phyloP scores from a whole-genome alignment of 1,284 basidiomycete species.

The Papiliotrema laurentii region DNA sequence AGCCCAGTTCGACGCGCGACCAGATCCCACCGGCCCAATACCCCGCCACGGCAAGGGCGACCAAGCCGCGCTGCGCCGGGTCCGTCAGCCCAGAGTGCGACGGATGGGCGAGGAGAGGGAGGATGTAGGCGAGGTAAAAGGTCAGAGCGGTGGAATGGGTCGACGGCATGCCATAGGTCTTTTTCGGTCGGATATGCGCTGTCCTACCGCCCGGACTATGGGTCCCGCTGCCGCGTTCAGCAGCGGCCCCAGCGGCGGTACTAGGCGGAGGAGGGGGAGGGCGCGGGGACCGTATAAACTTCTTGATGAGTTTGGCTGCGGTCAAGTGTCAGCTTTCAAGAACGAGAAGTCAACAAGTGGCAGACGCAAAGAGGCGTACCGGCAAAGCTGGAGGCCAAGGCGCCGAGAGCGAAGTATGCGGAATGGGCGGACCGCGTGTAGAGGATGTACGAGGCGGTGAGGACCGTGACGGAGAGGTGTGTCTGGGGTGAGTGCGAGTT shows the following conservation, averaged over 20 bases:
- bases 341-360: neutral
- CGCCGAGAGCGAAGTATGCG: constrained; percentile 63
- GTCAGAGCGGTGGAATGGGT: constrained; percentile 75
- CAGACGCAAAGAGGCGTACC: constrained; percentile 29
- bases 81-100: neutral
- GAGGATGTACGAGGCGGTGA: constrained; percentile 58
- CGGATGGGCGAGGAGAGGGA: constrained; percentile 52
- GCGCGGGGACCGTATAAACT: constrained; percentile 51
- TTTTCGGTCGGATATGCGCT: constrained; percentile 26
- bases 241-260: constrained; percentile 23
- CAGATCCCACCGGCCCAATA: constrained; percentile 53
- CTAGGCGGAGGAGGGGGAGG: constrained; percentile 60
- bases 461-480: constrained; percentile 55
- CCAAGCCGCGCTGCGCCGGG: neutral
- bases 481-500: constrained; percentile 28
- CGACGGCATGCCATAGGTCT: constrained; percentile 69
- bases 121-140: constrained; percentile 66
- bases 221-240: too few species aligned
- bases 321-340: neutral
- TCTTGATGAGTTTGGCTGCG: constrained; percentile 66
- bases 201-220: neutral
- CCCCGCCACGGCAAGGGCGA: neutral
- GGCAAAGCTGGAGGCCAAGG: constrained; percentile 56
- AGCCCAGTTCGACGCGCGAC: constrained; percentile 72
- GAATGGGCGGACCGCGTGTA: constrained; percentile 66